Conservation (phyloP, 495 filamentous ascomycete genomes). For the Choiromyces venosus region DNA sequence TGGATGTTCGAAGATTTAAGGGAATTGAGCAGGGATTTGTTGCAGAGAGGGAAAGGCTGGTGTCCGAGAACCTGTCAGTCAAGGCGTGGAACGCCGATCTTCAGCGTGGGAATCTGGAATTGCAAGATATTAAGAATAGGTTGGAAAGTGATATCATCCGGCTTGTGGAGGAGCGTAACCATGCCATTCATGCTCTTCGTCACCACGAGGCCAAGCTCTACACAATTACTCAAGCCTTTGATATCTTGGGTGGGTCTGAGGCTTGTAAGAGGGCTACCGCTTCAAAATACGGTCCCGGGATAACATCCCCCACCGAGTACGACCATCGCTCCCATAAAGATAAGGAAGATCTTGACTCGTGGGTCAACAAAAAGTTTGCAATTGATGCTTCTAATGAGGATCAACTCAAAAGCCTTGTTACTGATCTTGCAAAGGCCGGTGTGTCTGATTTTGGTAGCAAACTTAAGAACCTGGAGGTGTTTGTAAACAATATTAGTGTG, state of each 20-base stretch:
- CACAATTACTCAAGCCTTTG: conserved; percentile 5
- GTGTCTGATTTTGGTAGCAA: conserved; percentile 26
- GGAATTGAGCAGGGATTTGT: conserved; percentile 22
- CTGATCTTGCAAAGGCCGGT: conserved; percentile 24
- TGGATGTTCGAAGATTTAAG: conserved; percentile 33
- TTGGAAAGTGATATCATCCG: conserved; percentile 21
- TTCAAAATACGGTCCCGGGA: conserved; percentile 15
- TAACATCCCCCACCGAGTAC: conserved; percentile 4
- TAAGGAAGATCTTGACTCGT: conserved; percentile 27
- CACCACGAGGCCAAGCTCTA: conserved; percentile 12
- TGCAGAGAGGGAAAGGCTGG: conserved; percentile 20
- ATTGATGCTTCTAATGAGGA: conserved; percentile 33
- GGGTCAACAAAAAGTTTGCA: conserved; percentile 30
- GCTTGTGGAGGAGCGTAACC: conserved; percentile 26
- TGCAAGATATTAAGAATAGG: conserved; percentile 30
- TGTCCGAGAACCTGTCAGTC: conserved; percentile 23
- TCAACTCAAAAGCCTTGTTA: conserved; percentile 30
- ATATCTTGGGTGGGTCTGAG: background rate
- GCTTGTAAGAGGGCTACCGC: conserved; percentile 9
- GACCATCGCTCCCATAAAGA: conserved; percentile 16
- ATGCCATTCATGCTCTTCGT: conserved; percentile 13
- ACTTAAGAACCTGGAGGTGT: conserved; percentile 31
- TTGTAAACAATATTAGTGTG: conserved; percentile 28
- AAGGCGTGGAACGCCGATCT: conserved; percentile 27
- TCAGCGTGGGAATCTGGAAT: conserved; percentile 38